Conservation (phyloP, 2,329 filamentous ascomycete species). For the Ascochyta fabae region DNA sequence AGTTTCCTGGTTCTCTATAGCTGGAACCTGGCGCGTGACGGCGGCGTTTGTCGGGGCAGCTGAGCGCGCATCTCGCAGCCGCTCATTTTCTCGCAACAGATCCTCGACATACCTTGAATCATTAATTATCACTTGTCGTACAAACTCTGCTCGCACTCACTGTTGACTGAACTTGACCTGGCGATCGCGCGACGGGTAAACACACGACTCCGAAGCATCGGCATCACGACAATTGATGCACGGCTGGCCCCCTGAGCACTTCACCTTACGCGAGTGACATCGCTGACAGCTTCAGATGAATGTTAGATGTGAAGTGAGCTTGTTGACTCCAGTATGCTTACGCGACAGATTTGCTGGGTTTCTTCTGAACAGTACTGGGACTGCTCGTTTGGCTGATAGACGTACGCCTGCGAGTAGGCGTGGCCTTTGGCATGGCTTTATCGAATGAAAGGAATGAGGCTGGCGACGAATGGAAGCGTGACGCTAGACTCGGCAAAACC, state of each 20-base stretch:
- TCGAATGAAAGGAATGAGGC: not conserved
- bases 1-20: slow-evolving; percentile 29
- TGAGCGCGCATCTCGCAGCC: slow-evolving; percentile 21
- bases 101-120: slow-evolving; percentile 36
- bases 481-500: not conserved
- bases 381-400: not conserved
- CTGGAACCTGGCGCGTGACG: not conserved
- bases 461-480: not conserved
- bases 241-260: slow-evolving; percentile 45
- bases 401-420: not conserved
- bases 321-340: not conserved
- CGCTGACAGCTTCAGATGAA: slow-evolving; percentile 25
- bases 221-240: slow-evolving; percentile 38
- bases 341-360: slow-evolving; percentile 8
- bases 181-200: slow-evolving; percentile 37
- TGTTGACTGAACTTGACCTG: slow-evolving; percentile 41
- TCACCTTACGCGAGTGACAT: slow-evolving; percentile 43
- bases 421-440: not conserved
- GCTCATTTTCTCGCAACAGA: slow-evolving; percentile 40
- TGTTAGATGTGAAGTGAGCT: not conserved
- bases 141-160: slow-evolving; percentile 11
- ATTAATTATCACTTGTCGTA: not conserved
- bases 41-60: not conserved
- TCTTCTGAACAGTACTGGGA: not conserved
- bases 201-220: slow-evolving; percentile 26